Base-by-base conservation (phyloP, 2,329 filamentous ascomycete species). In the Aspergillus latus region DNA sequence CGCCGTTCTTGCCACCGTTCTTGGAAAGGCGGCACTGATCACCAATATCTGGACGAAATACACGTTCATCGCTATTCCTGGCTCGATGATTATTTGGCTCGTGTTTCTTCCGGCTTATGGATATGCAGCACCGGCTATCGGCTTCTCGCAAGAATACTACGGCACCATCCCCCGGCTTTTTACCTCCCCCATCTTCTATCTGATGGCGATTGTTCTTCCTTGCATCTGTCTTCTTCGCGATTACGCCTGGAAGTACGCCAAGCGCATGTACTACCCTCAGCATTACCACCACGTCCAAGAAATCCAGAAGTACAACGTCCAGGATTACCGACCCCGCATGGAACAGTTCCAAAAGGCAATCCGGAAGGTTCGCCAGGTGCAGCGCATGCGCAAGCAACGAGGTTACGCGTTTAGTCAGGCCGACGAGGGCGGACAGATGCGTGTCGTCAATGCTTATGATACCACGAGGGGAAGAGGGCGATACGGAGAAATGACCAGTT, bases 281-380 rank as follows among this genome's bases (percentile, higher is more conserved):
- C 87, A 90, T 43, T 99, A 99, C 70, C 94, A 99, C 67, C 94
- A 99, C 73, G 94, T 99, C 62, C 94, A 99, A 76, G 94, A 99
- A 78, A 99, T 99, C 66, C 94, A 99, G 75, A 99, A 99, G 78
- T 99, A 97, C 79, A 99, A 99, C 68, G 96, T 99, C 59, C 94
- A 99, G 78, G 94, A 99, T 78, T 99, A 99, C 76, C 83, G 94
- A 70, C 94, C 94, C 60, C 87, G 94, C 70, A 99, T 99, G 94
- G 94, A 99, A 71, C 94, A 99, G 77, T 99, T 99, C 81, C 94
- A 99, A 78, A 99, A 99, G 77, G 94, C 94, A 21, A 97, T 99
- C 70, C 89, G 94, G 68, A 99, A 99, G 78, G 94, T 99, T 51
- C 86, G 94, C 50, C 94, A 99, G 76, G 94, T 97, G 40, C 94